phyloP scores from a whole-genome alignment of 176 grass and related monocot genomes.

The Aegilops speltoides region DNA sequence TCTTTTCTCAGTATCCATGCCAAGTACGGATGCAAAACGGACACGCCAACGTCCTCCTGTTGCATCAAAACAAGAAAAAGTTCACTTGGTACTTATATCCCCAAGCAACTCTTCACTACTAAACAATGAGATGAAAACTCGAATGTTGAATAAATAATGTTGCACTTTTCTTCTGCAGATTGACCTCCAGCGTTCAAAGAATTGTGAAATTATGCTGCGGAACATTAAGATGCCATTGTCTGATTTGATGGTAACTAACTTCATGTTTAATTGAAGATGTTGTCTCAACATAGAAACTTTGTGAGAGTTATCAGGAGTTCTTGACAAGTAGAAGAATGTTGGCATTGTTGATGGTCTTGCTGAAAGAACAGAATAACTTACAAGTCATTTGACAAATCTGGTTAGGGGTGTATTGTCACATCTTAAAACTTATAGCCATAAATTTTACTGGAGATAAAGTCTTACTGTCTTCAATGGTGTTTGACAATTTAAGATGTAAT shows the following conservation, averaged over 20 bases:
- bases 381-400: slow-evolving; percentile 2
- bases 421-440: slow-evolving; percentile 14
- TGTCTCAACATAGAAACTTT: slow-evolving; percentile 23
- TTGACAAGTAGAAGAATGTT: neutral
- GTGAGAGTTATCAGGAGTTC: slow-evolving; percentile 5
- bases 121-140: slow-evolving; percentile 6
- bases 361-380: slow-evolving; percentile 15
- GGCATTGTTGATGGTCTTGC: neutral
- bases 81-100: slow-evolving; percentile 60
- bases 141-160: slow-evolving; percentile 9
- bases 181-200: slow-evolving; percentile 88
- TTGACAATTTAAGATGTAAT: slow-evolving; percentile 5
- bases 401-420: neutral
- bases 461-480: neutral
- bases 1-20: slow-evolving; percentile 77
- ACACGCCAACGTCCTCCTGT: slow-evolving; percentile 43
- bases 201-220: slow-evolving; percentile 97
- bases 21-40: slow-evolving; percentile 62
- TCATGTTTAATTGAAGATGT: slow-evolving; percentile 2
- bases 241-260: slow-evolving; percentile 79
- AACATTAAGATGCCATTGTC: slow-evolving; percentile 86
- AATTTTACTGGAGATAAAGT: neutral
- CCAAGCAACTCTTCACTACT: slow-evolving; percentile 11
- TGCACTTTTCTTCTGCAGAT: slow-evolving; percentile 58
- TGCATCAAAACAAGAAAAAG: slow-evolving; percentile 69